These are phyloP conservation scores for Lecanicillium sp. DNA, from an alignment of 2,329 filamentous ascomycete genomes.

Conservation along the genomic window DNA sequence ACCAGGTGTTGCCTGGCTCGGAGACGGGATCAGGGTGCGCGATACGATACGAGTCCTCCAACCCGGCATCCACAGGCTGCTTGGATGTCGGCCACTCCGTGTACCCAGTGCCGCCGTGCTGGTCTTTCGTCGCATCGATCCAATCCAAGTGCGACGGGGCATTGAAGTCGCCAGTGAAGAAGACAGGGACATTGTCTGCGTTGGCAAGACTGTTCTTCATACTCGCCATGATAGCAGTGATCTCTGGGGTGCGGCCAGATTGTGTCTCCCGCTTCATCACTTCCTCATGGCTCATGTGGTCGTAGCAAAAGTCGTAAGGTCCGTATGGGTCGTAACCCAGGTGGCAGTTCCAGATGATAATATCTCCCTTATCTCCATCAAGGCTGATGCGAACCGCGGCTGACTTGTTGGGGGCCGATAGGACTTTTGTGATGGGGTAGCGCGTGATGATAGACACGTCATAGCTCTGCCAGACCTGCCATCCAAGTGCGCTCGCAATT, in stretches of 20 bases:
- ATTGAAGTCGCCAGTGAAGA: slow-evolving; percentile 37
- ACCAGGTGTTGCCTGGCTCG: slow-evolving; percentile 35
- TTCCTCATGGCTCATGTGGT: slow-evolving; percentile 26
- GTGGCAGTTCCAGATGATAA: slow-evolving; percentile 33
- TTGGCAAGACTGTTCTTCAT: slow-evolving; percentile 29
- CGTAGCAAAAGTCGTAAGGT: slow-evolving; percentile 38
- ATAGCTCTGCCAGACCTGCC: slow-evolving; percentile 30
- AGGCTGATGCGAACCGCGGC: slow-evolving; percentile 30
- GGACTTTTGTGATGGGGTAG: slow-evolving; percentile 31
- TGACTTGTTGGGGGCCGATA: slow-evolving; percentile 22
- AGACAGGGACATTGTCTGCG: slow-evolving; percentile 27
- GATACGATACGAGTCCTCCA: slow-evolving; percentile 36
- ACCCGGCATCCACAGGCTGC: slow-evolving; percentile 27
- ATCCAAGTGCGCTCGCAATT: slow-evolving; percentile 33
- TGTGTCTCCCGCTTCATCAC: slow-evolving; percentile 29
- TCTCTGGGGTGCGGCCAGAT: slow-evolving; percentile 34
- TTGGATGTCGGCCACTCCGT: slow-evolving; percentile 35
- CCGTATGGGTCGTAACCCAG: slow-evolving; percentile 35
- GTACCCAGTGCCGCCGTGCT: slow-evolving; percentile 30
- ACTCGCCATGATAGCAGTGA: slow-evolving; percentile 27
- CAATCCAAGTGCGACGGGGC: slow-evolving; percentile 39
- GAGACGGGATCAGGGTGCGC: slow-evolving; percentile 29
- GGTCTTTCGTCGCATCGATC: slow-evolving; percentile 26
- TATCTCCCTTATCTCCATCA: slow-evolving; percentile 25
- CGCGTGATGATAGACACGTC: slow-evolving; percentile 32